Percentiles rank a stretch among this genome's conserved stretches.
These are phyloP conservation scores for Trichoderma koningiopsis DNA, from an alignment of 2,329 filamentous ascomycete species.

Conservation along the genomic window DNA sequence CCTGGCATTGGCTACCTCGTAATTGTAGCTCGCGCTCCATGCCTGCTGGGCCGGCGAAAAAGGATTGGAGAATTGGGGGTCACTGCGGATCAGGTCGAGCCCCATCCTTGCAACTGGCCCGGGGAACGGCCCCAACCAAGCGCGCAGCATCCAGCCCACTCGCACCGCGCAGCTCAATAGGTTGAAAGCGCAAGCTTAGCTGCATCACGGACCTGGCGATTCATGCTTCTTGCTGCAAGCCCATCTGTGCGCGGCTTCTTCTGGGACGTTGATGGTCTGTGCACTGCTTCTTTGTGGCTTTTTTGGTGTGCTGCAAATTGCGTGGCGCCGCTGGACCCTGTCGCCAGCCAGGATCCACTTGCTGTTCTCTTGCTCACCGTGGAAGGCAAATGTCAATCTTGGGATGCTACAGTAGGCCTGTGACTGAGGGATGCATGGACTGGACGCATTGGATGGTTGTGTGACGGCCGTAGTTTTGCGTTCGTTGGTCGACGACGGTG, in stretches of 20 bases:
- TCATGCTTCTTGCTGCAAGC: constrained; percentile 27
- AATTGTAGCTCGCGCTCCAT: not conserved
- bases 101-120: constrained; percentile 10
- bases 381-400: constrained; percentile 24
- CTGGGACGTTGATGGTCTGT: constrained; percentile 25
- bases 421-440: constrained; percentile 11
- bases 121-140: constrained; percentile 20
- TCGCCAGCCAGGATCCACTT: constrained; percentile 22
- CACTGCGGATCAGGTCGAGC: constrained; percentile 20
- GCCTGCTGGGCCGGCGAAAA: not conserved
- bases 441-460: constrained; percentile 1
- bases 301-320: constrained; percentile 26
- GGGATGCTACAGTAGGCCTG: constrained; percentile 10
- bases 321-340: constrained; percentile 26
- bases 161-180: constrained; percentile 15
- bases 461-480: constrained; percentile 17
- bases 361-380: constrained; percentile 14
- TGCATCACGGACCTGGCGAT: constrained; percentile 26
- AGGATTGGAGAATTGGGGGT: constrained; percentile 17
- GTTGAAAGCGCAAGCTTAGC: constrained; percentile 18
- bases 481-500: constrained; percentile 13
- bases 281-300: not conserved
- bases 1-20: not conserved
- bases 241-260: constrained; percentile 26
- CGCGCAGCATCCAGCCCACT: constrained; percentile 23